A percentile compares a stretch with the other conserved stretches of the same genome.
These are phyloP conservation scores for Gonium pectorale DNA, from an alignment of 139 green algal genomes.

Conservation along the genomic window DNA sequence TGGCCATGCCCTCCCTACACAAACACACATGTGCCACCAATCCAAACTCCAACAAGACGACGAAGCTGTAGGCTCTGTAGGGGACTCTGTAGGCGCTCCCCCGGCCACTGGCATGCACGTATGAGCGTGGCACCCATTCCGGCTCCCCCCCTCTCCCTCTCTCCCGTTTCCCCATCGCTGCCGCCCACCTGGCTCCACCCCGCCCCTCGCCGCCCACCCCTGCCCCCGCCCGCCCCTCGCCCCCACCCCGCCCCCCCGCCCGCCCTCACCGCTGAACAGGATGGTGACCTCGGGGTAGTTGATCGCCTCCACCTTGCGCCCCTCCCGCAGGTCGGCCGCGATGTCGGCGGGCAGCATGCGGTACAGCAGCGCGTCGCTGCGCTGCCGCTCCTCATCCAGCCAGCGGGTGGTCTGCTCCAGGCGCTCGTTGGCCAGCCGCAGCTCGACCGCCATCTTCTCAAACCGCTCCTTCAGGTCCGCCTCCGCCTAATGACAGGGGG, in stretches of 20 bases:
- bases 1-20: no score
- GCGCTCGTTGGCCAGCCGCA: constrained; percentile 48
- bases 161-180: no score
- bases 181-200: no score
- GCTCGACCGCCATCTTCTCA: constrained; percentile 61
- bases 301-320: constrained; percentile 37
- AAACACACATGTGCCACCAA: no score
- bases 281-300: constrained; percentile 37
- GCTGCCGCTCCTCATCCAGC: constrained; percentile 58
- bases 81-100: no score
- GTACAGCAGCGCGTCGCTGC: constrained; percentile 63
- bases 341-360: constrained; percentile 59
- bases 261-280: constrained; percentile 22
- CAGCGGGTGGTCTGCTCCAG: constrained; percentile 49
- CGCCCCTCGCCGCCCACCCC: no score
- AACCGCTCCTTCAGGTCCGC: constrained; percentile 64
- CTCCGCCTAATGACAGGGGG: constrained; percentile 40
- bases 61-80: no score
- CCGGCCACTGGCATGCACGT: no score
- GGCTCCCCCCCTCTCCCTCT: no score
- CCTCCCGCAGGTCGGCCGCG: constrained; percentile 38
- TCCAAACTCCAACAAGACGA: no score
- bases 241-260: no score
- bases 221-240: not conserved
- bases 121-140: no score